phyloP scores from a whole-genome alignment of 2,329 filamentous ascomycete genomes.

The Aspergillus nomiae region DNA sequence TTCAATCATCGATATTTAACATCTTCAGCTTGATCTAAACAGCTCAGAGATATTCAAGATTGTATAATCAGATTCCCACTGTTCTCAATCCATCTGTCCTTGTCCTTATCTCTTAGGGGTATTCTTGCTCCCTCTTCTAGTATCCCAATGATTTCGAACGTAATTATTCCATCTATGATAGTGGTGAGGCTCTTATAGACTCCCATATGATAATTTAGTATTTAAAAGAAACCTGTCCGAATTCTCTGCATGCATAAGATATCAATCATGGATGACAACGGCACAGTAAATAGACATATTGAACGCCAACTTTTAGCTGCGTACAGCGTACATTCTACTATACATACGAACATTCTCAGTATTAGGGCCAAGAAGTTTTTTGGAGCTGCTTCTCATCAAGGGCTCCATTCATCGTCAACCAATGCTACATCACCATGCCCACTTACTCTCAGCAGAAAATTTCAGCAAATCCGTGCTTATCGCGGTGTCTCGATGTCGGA shows the following conservation, averaged over 20 bases:
- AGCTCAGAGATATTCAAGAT: not conserved
- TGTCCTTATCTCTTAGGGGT: not conserved
- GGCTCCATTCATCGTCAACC: not conserved
- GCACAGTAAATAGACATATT: not conserved
- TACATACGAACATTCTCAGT: too few species aligned
- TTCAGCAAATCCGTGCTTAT: not conserved
- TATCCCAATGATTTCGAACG: not conserved
- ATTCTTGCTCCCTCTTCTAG: not conserved
- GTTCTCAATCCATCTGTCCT: not conserved
- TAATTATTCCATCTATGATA: not conserved
- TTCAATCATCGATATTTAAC: not conserved
- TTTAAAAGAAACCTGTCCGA: not conserved
- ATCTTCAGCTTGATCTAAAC: not conserved
- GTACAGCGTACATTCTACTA: too few species aligned
- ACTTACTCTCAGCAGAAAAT: not conserved
- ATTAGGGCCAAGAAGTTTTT: not conserved
- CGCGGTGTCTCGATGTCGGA: not conserved
- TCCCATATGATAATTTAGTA: not conserved
- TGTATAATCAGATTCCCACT: not conserved
- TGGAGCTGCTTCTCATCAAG: not conserved
- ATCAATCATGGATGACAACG: not conserved
- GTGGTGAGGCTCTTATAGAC: not conserved
- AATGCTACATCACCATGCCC: not conserved
- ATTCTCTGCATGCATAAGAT: not conserved
- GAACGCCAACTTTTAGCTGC: too few species aligned